Percentiles rank a stretch among this genome's conserved stretches.
Evolutionary conservation across 805 yeast species (phyloP).

Genomic region (Kregervanrija pseudodelftensis): DNA sequence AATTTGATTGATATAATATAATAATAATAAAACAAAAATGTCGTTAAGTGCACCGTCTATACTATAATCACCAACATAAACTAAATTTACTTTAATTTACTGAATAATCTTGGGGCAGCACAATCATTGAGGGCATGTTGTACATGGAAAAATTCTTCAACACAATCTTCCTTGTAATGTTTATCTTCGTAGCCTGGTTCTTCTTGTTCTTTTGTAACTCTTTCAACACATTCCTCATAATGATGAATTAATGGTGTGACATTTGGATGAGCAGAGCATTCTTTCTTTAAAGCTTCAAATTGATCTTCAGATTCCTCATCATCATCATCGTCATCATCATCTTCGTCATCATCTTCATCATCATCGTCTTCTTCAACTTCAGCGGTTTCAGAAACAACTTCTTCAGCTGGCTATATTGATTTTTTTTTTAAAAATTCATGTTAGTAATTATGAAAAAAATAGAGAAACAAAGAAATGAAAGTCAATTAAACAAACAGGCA

Average conservation of each 20-base stretch:
- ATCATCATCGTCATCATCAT: conserved; percentile 33
- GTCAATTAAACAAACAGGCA: neutral
- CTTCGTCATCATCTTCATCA: conserved; percentile 32
- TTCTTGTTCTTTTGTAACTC: conserved; percentile 84
- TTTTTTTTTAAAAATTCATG: neutral
- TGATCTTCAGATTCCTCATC: conserved; percentile 63
- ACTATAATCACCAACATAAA: neutral
- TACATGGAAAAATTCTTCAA: conserved; percentile 96
- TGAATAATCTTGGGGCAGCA: conserved; percentile 84
- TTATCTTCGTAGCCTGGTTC: conserved; percentile 76
- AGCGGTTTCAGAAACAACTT: conserved; percentile 44
- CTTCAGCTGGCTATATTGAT: conserved; percentile 23
- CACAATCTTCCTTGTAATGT: conserved; percentile 91
- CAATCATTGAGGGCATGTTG: conserved; percentile 90
- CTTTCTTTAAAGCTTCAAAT: conserved; percentile 55
- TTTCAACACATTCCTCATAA: conserved; percentile 89
- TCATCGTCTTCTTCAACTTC: conserved; percentile 44
- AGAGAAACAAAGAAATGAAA: neutral
- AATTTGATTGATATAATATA: too few species aligned
- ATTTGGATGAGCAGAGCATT: conserved; percentile 59
- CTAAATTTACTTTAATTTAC: conserved; percentile 62
- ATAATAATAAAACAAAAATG: too few species aligned
- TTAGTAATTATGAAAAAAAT: conserved; percentile 3
- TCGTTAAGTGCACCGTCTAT: too few species aligned
- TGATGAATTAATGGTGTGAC: conserved; percentile 79